phyloP scores from a whole-genome alignment of 2,329 filamentous ascomycete genomes.

The Aspergillus latus region DNA sequence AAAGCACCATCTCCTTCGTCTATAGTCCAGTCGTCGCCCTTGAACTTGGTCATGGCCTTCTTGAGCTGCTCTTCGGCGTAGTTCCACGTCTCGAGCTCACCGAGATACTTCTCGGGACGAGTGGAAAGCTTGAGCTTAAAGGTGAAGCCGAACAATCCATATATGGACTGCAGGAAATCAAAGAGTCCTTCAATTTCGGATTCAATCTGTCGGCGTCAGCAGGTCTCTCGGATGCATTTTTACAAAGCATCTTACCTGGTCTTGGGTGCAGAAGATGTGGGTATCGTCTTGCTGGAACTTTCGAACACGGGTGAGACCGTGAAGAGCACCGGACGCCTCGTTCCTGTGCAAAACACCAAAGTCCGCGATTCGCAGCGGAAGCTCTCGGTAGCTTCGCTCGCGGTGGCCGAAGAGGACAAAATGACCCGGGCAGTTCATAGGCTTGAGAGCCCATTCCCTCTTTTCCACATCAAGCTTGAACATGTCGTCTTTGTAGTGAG shows the following conservation, averaged over 20 bases:
- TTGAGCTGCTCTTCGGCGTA: conserved; percentile 79
- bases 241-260: conserved; percentile 54
- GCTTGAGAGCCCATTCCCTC: conserved; percentile 81
- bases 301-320: conserved; percentile 85
- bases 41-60: conserved; percentile 76
- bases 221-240: background rate
- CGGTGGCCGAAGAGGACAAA: conserved; percentile 83
- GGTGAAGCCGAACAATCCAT: conserved; percentile 79
- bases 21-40: conserved; percentile 75
- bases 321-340: conserved; percentile 88
- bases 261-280: conserved; percentile 89
- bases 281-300: conserved; percentile 96
- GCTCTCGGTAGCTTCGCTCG: conserved; percentile 81
- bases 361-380: conserved; percentile 90
- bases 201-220: conserved; percentile 49
- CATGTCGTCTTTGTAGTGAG: conserved; percentile 94
- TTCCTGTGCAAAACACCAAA: conserved; percentile 96
- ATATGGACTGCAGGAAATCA: conserved; percentile 78
- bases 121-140: conserved; percentile 97
- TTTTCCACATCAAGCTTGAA: conserved; percentile 79
- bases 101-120: conserved; percentile 82
- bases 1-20: conserved; percentile 96
- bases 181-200: conserved; percentile 80
- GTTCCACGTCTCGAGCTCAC: conserved; percentile 84
- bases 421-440: conserved; percentile 98